These are phyloP conservation scores for Smithsoniella earleae DNA, from an alignment of 163 green algal genomes.

Conservation along the genomic window DNA sequence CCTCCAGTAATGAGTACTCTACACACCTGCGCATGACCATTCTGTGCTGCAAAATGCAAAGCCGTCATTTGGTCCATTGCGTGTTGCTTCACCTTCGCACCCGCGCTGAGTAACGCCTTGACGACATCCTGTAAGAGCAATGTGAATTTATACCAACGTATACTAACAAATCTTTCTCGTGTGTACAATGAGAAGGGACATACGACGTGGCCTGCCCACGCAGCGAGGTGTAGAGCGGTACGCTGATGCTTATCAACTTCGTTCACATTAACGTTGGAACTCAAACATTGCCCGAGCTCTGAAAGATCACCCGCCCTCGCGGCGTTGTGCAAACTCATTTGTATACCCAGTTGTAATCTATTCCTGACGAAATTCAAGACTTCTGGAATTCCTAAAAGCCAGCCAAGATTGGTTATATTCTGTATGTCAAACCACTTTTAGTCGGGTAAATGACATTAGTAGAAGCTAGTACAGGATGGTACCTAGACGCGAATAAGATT, in stretches of 20 bases:
- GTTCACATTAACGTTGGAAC: not conserved
- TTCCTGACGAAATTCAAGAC: too few relatives aligned
- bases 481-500: too few relatives aligned
- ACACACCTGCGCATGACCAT: conserved; percentile 18
- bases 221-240: conserved; percentile 22
- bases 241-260: conserved; percentile 10
- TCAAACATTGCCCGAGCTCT: conserved; percentile 2
- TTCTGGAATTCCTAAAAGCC: too few relatives aligned
- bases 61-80: conserved; percentile 28
- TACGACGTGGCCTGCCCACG: conserved; percentile 14
- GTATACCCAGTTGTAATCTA: too few relatives aligned
- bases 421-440: too few relatives aligned
- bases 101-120: not conserved
- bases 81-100: not conserved
- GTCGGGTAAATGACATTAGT: too few relatives aligned
- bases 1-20: conserved; percentile 1
- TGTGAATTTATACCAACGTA: not conserved
- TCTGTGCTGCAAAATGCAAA: conserved; percentile 20
- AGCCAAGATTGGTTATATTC: too few relatives aligned
- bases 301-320: not conserved
- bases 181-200: not conserved
- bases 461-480: too few relatives aligned
- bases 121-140: conserved; percentile 10
- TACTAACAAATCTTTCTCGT: too few relatives aligned
- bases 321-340: conserved; percentile 9